Conservation (phyloP, 2,329 filamentous ascomycete species). For the Paramyrothecium sp. region DNA sequence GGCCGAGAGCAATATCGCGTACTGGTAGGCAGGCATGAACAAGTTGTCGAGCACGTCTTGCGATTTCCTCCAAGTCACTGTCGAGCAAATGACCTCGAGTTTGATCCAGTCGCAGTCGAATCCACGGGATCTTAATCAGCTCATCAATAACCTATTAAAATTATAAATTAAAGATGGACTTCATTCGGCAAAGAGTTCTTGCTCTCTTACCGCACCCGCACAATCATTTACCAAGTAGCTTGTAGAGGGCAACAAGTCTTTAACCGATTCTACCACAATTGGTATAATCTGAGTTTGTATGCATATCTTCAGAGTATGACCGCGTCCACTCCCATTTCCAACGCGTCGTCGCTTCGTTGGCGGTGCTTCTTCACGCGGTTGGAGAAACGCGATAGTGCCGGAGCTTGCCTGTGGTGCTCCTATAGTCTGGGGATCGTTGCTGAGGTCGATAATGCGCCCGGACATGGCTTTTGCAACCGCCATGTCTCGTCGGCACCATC, state of each 20-base stretch:
- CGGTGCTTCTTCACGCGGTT: conserved; percentile 22
- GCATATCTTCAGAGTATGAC: conserved; percentile 19
- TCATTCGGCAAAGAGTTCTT: not conserved
- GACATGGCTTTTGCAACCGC: conserved; percentile 21
- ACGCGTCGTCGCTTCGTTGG: conserved; percentile 29
- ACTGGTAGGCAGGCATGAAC: conserved; percentile 17
- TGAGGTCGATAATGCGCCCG: conserved; percentile 27
- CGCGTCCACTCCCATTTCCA: conserved; percentile 10
- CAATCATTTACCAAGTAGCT: conserved; percentile 24
- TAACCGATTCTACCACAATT: conserved; percentile 14
- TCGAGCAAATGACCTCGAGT: conserved; percentile 12
- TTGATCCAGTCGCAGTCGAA: conserved; percentile 20
- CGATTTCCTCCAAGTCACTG: conserved; percentile 16
- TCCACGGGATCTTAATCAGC: conserved; percentile 17
- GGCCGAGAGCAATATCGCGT: conserved; percentile 1
- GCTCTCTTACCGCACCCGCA: conserved; percentile 23
- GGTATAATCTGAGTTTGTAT: conserved; percentile 30
- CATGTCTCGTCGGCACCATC: conserved; percentile 18
- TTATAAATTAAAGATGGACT: not conserved
- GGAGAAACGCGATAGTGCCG: not conserved
- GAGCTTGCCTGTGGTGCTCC: too few relatives aligned
- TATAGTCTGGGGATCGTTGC: conserved; percentile 14
- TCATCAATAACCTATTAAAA: conserved; percentile 15
- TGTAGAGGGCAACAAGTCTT: too few relatives aligned
- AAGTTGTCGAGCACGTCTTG: conserved; percentile 10